A percentile compares a stretch with the other conserved stretches of the same genome.
Conservation (phyloP, 2,329 filamentous ascomycete species). For the Phyllachora maydis region DNA sequence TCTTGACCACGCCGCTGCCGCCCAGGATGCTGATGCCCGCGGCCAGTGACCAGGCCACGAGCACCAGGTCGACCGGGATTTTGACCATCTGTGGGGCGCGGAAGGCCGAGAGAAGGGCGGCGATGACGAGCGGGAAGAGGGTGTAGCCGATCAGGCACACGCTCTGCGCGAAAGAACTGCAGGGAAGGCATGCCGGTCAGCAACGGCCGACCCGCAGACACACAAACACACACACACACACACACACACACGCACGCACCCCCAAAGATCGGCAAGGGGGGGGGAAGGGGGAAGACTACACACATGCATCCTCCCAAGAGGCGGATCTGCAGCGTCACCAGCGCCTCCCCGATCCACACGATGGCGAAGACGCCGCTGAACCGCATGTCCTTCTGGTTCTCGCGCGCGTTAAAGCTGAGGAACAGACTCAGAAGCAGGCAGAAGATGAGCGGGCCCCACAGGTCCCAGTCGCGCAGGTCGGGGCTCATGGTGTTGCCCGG, state of each 20-base stretch:
- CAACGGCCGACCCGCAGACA: too few relatives aligned
- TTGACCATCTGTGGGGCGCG: constrained; percentile 59
- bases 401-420: constrained; percentile 60
- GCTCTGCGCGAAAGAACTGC: constrained; percentile 89
- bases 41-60: constrained; percentile 83
- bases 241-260: too few relatives aligned
- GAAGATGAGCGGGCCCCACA: constrained; percentile 94
- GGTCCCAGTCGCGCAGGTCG: constrained; percentile 86
- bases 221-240: too few relatives aligned
- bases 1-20: constrained; percentile 87
- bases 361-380: constrained; percentile 95
- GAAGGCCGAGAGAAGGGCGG: constrained; percentile 70
- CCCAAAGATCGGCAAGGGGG: neutral
- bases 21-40: constrained; percentile 92
- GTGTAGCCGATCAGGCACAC: constrained; percentile 98
- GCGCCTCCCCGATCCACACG: constrained; percentile 90
- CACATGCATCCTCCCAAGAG: constrained; percentile 92
- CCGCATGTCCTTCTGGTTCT: constrained; percentile 67
- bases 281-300: constrained; percentile 16
- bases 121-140: constrained; percentile 88
- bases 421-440: constrained; percentile 76
- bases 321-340: constrained; percentile 97
- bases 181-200: constrained; percentile 1
- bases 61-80: constrained; percentile 75
- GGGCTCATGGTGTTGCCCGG: constrained; percentile 68